A percentile compares a stretch with the other conserved stretches of the same genome.
phyloP scores from a whole-genome alignment of 306 rosid genomes.

The Pterocarpus macrocarpus region DNA sequence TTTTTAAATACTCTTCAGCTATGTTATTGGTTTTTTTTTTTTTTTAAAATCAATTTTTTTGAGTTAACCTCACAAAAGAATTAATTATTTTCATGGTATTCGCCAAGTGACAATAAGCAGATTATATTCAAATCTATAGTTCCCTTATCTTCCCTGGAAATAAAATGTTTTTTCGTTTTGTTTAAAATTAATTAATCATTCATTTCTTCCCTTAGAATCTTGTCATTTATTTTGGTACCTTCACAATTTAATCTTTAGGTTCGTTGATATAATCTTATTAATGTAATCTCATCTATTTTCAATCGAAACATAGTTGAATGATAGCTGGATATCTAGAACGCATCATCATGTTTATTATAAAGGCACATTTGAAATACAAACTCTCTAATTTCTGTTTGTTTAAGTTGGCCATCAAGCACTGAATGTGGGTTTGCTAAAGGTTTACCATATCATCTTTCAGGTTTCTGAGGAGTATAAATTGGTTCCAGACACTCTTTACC shows the following conservation, averaged over 20 bases:
- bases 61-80: no score
- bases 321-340: background rate
- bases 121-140: no score
- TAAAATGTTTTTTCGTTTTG: background rate
- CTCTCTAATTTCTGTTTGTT: background rate
- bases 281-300: conserved; percentile 2
- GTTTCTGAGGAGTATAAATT: conserved; percentile 88
- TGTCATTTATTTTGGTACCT: no score
- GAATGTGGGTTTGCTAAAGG: conserved; percentile 25
- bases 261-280: background rate
- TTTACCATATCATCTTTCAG: conserved; percentile 60
- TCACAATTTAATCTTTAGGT: no score
- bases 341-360: conserved; percentile 14
- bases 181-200: no score
- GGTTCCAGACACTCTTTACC: conserved; percentile 94
- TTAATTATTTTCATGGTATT: no score
- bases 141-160: no score
- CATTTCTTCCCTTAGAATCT: no score
- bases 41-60: no score
- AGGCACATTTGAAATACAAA: conserved; percentile 12
- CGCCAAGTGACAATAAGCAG: no score
- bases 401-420: conserved; percentile 4
- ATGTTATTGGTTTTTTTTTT: no score
- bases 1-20: no score
- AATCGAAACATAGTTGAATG: conserved; percentile 23